Conservation (phyloP, 257 asterid species). For the Penstemon newberryi region DNA sequence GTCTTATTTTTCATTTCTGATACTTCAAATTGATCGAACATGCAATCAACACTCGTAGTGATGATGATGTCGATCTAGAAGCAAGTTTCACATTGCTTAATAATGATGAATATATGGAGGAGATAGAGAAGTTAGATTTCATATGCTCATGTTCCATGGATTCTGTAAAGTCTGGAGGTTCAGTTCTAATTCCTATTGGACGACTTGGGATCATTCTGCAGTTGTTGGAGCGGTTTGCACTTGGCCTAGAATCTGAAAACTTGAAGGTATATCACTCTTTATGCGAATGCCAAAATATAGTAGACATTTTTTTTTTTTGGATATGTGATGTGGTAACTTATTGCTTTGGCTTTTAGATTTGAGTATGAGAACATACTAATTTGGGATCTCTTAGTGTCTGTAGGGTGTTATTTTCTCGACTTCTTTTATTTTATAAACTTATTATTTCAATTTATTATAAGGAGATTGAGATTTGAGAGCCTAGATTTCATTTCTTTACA, state of each 20-base stretch:
- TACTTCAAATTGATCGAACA: constrained; percentile 21
- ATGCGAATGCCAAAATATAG: background rate
- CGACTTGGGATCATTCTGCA: constrained; percentile 69
- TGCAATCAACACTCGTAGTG: constrained; percentile 37
- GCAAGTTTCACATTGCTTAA: constrained; percentile 31
- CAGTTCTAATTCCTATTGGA: constrained; percentile 80
- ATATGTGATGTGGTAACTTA: background rate
- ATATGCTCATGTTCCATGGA: constrained; percentile 69
- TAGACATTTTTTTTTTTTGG: background rate
- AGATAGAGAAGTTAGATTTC: constrained; percentile 70
- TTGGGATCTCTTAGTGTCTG: too few relatives aligned
- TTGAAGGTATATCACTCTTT: constrained; percentile 47
- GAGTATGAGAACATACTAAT: too few relatives aligned
- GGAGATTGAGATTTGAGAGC: background rate
- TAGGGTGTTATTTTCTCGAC: too few relatives aligned
- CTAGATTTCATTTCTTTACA: background rate
- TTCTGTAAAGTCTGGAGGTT: constrained; percentile 66
- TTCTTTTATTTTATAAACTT: too few relatives aligned
- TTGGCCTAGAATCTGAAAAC: constrained; percentile 49
- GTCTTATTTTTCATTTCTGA: constrained; percentile 22
- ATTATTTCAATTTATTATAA: too few relatives aligned
- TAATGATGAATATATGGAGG: constrained; percentile 52
- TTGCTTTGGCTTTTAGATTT: background rate
- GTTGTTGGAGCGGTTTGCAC: constrained; percentile 70
- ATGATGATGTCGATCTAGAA: constrained; percentile 35